A percentile compares a stretch with the other conserved stretches of the same genome.
phyloP scores from a whole-genome alignment of 2,329 filamentous ascomycete species.

The Aspergillus brunneoviolaceus region DNA sequence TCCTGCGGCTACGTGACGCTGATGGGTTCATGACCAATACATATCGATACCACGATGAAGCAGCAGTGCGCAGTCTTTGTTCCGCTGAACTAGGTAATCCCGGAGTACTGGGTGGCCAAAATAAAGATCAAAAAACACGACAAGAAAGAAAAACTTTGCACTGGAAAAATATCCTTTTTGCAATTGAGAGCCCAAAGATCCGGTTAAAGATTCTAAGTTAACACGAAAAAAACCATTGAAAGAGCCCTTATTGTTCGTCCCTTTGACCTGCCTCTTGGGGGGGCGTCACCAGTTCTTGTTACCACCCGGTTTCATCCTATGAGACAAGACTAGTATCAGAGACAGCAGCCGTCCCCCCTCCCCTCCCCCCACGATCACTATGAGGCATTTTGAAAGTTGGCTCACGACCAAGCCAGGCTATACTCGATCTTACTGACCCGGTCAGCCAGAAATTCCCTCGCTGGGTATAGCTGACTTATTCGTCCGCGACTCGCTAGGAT shows the following conservation, averaged over 20 bases:
- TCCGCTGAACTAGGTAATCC: not conserved
- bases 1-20: slow-evolving; percentile 26
- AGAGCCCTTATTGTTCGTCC: not conserved
- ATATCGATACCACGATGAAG: not conserved
- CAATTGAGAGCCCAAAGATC: no score
- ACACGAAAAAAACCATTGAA: no score
- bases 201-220: no score
- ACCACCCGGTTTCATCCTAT: slow-evolving; percentile 9
- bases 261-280: not conserved
- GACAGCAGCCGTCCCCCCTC: not conserved
- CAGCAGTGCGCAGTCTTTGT: not conserved
- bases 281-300: slow-evolving; percentile 4
- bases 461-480: not conserved
- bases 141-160: not conserved
- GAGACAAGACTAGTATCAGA: slow-evolving; percentile 1
- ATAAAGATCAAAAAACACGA: not conserved
- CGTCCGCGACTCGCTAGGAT: not conserved
- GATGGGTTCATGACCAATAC: slow-evolving; percentile 3
- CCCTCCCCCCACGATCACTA: not conserved
- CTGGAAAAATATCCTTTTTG: not conserved
- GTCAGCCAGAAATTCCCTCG: slow-evolving; percentile 2
- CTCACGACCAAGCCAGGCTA: slow-evolving; percentile 5
- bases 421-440: slow-evolving; percentile 8
- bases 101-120: not conserved
- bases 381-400: slow-evolving; percentile 11